Conservation (phyloP, 2,329 filamentous ascomycete species). For the Arthrocladium fulminans region DNA sequence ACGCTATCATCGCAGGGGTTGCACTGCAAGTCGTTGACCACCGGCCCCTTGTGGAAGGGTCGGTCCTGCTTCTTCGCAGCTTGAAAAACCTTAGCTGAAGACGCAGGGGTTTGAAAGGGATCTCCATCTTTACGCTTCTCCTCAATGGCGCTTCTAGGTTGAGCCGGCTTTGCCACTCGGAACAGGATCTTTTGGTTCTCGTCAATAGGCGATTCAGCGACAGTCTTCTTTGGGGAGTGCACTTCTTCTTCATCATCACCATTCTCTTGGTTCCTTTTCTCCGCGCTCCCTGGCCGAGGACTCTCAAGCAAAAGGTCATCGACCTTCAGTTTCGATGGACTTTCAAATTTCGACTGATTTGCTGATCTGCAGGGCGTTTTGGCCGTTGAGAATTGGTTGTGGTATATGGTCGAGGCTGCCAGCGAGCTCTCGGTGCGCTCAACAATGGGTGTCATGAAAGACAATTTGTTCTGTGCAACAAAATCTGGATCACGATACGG, state of each 20-base stretch:
- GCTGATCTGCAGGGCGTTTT: conserved; percentile 68
- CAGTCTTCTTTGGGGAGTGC: conserved; percentile 9
- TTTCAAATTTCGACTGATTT: conserved; percentile 16
- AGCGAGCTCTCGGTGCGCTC: conserved; percentile 89
- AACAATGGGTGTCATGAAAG: conserved; percentile 98
- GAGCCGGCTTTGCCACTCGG: conserved; percentile 2
- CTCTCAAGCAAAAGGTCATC: conserved; percentile 54
- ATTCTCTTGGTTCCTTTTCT: conserved; percentile 13
- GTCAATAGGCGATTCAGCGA: conserved; percentile 1
- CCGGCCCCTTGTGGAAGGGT: conserved; percentile 46
- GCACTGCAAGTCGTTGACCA: conserved; percentile 74
- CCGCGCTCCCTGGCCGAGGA: conserved; percentile 36
- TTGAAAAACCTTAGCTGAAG: conserved; percentile 22
- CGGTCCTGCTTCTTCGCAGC: conserved; percentile 11
- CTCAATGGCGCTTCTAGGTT: background rate
- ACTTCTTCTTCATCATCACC: conserved; percentile 7
- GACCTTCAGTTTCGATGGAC: conserved; percentile 28
- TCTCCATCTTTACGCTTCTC: conserved; percentile 13
- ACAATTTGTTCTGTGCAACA: conserved; percentile 79
- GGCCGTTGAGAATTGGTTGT: conserved; percentile 51
- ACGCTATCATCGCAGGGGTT: conserved; percentile 79
- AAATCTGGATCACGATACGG: conserved; percentile 73
- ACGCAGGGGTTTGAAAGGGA: conserved; percentile 10
- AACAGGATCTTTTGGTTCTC: conserved; percentile 9
- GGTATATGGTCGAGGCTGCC: conserved; percentile 52